Percentiles rank a stretch among this genome's conserved stretches.
These are phyloP conservation scores for Styphnolobium japonicum DNA, from an alignment of 306 rosid species.

Conservation along the genomic window DNA sequence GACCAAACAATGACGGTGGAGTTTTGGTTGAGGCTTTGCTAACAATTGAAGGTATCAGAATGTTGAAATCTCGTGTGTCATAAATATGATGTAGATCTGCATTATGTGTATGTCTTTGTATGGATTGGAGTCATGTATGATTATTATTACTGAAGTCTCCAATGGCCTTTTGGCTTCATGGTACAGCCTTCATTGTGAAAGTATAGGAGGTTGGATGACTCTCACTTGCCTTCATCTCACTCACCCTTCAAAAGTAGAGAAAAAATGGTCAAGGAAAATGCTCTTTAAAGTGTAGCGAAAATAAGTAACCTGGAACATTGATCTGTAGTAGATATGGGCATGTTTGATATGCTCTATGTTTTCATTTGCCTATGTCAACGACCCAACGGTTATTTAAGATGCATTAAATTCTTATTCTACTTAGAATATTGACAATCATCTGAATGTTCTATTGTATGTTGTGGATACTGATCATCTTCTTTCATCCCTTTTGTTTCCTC, in stretches of 20 bases:
- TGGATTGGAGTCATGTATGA: not conserved
- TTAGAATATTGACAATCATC: not conserved
- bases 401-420: not conserved
- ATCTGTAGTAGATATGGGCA: not conserved
- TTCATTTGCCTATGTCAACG: slow-evolving; percentile 1
- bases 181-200: not conserved
- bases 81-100: not conserved
- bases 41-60: not conserved
- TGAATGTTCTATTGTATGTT: not conserved
- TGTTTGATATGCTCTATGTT: not conserved
- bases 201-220: not conserved
- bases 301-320: not conserved
- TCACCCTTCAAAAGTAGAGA: not conserved
- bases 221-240: not conserved
- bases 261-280: not conserved
- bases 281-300: not conserved
- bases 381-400: not conserved
- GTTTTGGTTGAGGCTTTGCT: not conserved
- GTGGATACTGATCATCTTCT: not conserved
- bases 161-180: not conserved
- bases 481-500: not conserved
- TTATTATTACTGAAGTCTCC: not conserved
- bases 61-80: not conserved
- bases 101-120: not conserved
- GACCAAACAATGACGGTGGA: not conserved